A percentile compares a stretch with the other conserved stretches of the same genome.
phyloP scores from a whole-genome alignment of 2,329 filamentous ascomycete species.

The Hypoxylon sp. region DNA sequence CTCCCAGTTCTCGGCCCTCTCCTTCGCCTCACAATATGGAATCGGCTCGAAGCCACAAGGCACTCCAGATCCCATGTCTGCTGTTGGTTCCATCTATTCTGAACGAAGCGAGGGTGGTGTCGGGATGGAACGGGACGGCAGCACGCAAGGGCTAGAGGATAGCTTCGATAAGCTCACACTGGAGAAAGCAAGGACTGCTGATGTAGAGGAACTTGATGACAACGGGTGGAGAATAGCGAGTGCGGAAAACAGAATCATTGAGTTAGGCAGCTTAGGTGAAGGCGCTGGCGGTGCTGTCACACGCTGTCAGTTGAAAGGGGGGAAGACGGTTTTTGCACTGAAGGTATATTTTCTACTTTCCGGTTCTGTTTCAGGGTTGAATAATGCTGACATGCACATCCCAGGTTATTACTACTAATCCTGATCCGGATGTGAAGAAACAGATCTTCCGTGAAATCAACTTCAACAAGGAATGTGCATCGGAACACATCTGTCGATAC shows the following conservation, averaged over 20 bases:
- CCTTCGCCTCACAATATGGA: constrained; percentile 80
- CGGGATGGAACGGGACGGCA: constrained; percentile 86
- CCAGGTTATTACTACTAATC: constrained; percentile 97
- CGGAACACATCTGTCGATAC: constrained; percentile 96
- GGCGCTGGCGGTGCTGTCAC: constrained; percentile 97
- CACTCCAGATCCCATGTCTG: constrained; percentile 88
- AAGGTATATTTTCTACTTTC: constrained; percentile 75
- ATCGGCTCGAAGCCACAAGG: constrained; percentile 77
- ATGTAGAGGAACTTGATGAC: constrained; percentile 95
- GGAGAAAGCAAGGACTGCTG: constrained; percentile 85
- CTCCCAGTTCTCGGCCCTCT: constrained; percentile 87
- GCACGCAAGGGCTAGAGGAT: constrained; percentile 80
- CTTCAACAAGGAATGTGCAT: constrained; percentile 98
- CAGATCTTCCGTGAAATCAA: constrained; percentile 96
- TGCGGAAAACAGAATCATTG: constrained; percentile 86
- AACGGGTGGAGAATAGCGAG: constrained; percentile 96
- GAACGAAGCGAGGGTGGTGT: constrained; percentile 82
- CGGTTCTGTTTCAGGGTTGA: constrained; percentile 1
- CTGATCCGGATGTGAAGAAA: constrained; percentile 97
- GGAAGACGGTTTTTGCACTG: constrained; percentile 94
- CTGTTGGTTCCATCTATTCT: constrained; percentile 87
- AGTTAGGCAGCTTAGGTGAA: constrained; percentile 91
- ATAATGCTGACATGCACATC: constrained; percentile 41
- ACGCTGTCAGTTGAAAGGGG: constrained; percentile 87
- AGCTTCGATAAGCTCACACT: constrained; percentile 82